A percentile compares a stretch with the other conserved stretches of the same genome.
Evolutionary conservation across 176 grass and related monocot species (phyloP).

Genomic region (Triticum timopheevii): DNA sequence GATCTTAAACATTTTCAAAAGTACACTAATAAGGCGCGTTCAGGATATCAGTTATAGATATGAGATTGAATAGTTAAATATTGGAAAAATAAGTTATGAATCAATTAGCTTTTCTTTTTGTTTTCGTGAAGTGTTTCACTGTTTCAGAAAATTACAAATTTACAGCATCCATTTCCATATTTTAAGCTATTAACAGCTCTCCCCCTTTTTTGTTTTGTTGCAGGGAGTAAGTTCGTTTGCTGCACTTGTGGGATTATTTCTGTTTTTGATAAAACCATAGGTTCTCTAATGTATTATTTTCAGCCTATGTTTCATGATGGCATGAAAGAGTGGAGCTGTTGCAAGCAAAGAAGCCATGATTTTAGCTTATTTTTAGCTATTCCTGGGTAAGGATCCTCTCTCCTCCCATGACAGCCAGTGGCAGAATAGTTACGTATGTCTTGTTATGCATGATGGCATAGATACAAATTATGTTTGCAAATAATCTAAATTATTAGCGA

Average conservation of each 20-base stretch:
- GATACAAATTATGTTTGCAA: background rate
- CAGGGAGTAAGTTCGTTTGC: conserved; percentile 80
- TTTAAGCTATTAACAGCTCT: conserved; percentile 3
- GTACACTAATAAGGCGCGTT: background rate
- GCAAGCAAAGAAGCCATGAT: conserved; percentile 98
- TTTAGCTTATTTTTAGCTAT: conserved; percentile 99
- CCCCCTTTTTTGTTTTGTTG: conserved; percentile 28
- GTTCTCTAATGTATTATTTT: conserved; percentile 42
- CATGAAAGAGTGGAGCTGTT: conserved; percentile 99
- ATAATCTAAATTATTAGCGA: background rate
- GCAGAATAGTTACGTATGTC: background rate
- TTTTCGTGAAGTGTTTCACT: background rate
- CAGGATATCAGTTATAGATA: background rate
- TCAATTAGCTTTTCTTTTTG: background rate
- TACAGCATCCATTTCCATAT: background rate
- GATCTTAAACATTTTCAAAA: background rate
- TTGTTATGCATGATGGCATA: background rate
- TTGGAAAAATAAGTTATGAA: conserved; percentile 11
- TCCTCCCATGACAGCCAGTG: background rate
- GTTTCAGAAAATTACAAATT: background rate
- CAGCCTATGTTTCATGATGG: conserved; percentile 94
- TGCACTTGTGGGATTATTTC: conserved; percentile 27
- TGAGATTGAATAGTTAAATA: background rate
- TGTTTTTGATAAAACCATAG: conserved; percentile 7
- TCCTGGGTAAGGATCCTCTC: conserved; percentile 72